These are phyloP conservation scores for Auriscalpium vulgare DNA, from an alignment of 768 basidiomycete species.

Conservation along the genomic window DNA sequence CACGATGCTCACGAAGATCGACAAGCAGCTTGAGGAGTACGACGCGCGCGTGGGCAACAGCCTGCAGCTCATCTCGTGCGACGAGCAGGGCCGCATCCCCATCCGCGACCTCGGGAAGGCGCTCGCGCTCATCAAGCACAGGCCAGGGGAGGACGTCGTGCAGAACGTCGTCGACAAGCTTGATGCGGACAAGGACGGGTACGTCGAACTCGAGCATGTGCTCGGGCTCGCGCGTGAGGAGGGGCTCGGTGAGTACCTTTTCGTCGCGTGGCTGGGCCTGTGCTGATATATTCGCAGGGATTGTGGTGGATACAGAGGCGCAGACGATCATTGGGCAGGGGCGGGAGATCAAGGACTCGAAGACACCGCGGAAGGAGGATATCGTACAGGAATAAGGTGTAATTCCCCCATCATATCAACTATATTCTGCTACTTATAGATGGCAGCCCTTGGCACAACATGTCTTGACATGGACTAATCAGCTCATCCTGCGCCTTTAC, in stretches of 20 bases:
- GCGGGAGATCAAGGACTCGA: slow-evolving; percentile 60
- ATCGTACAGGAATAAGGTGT: slow-evolving; percentile 62
- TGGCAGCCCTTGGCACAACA: too few species aligned
- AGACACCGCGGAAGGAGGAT: slow-evolving; percentile 87
- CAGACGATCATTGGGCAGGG: slow-evolving; percentile 79
- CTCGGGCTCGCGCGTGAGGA: slow-evolving; percentile 83
- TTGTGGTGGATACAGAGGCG: slow-evolving; percentile 79
- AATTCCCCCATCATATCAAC: not conserved
- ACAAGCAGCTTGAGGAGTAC: slow-evolving; percentile 85
- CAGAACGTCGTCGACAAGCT: slow-evolving; percentile 85
- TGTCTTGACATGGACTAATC: too few species aligned
- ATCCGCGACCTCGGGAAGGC: slow-evolving; percentile 87
- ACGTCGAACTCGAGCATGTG: slow-evolving; percentile 92
- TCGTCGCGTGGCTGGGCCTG: not conserved
- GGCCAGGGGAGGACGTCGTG: slow-evolving; percentile 83
- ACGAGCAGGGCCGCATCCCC: slow-evolving; percentile 82
- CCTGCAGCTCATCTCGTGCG: slow-evolving; percentile 79
- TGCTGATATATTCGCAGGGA: slow-evolving; percentile 37
- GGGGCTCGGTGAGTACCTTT: slow-evolving; percentile 53
- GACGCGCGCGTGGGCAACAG: slow-evolving; percentile 81
- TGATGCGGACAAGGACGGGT: slow-evolving; percentile 94
- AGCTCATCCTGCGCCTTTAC: too few species aligned
- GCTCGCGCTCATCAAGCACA: slow-evolving; percentile 87
- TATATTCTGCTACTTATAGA: not conserved
- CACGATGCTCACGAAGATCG: slow-evolving; percentile 92